Evolutionary conservation across 768 basidiomycete species (phyloP).

Genomic region (Royoungia palumana): DNA sequence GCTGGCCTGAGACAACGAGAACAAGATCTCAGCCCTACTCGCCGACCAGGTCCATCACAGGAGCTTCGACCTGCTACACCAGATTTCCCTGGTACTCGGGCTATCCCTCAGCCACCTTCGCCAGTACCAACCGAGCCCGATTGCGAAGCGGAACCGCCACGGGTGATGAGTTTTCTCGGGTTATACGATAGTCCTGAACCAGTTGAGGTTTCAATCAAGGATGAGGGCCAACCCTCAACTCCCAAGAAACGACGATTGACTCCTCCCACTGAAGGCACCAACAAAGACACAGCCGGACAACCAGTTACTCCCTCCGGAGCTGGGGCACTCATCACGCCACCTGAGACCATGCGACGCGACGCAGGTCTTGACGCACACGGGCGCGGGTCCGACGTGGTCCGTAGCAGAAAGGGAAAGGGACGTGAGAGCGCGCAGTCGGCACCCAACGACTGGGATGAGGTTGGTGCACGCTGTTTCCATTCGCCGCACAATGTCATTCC

Average conservation of each 20-base stretch:
- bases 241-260: constrained; percentile 22
- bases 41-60: constrained; percentile 1
- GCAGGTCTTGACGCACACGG: background rate
- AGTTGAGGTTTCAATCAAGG: background rate
- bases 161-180: constrained; percentile 25
- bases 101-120: constrained; percentile 23
- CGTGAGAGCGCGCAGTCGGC: constrained; percentile 10
- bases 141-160: constrained; percentile 14
- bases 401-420: constrained; percentile 28
- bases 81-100: background rate
- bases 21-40: constrained; percentile 11
- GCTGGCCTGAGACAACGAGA: constrained; percentile 17
- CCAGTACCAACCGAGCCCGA: constrained; percentile 26
- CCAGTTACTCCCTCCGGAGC: background rate
- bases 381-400: constrained; percentile 2
- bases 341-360: constrained; percentile 20
- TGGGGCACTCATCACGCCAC: constrained; percentile 24
- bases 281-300: background rate
- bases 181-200: constrained; percentile 14
- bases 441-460: constrained; percentile 4
- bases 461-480: constrained; percentile 9
- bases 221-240: constrained; percentile 21
- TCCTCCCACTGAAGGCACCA: background rate
- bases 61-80: constrained; percentile 1
- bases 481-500: background rate